Base-by-base conservation (phyloP, 2,329 filamentous ascomycete genomes). In the Pseudogymnoascus sp. region DNA sequence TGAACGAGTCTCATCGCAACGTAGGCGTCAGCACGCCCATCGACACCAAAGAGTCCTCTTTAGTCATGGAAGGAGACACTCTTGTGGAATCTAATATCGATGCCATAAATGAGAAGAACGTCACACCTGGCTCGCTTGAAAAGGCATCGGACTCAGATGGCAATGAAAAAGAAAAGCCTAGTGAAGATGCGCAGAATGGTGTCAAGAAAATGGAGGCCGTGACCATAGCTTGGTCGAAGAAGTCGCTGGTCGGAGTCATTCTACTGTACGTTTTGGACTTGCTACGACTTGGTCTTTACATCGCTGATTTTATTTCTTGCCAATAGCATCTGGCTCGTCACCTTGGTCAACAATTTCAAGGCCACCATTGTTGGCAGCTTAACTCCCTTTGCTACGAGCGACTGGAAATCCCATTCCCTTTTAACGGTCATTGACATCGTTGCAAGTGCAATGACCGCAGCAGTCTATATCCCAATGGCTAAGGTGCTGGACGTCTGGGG, bases 401-500 rank as follows among this genome's bases (percentile, higher is more conserved):
- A 47, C 7, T 70, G 69, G 59, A 50, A 64, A 30, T 38, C 63
- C 1, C 66, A 68, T 43, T 66, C 68, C 12, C 60, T 67, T 11
- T 57, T 69, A 20, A 66, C 80, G 1, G 77, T 81, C 2, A 80
- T 82, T 14, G 73, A 74, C 57, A 81, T 87, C 63, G 76, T 87
- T 25, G 73, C 82, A 28, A 78, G 74, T 63, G 72, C 81, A 41
- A 80, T 86, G 60, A 74, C 76, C 68, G 86, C 83, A 35, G 78
- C 86, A 11, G 77, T 81, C 60, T 86, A 86, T 68, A 79, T 88
- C 12, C 82, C 85, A 1, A 78, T 86, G 64, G 84, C 86, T 60
- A 89, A 89, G 72, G 76, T 88, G 28, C 77, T 88, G 60, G 84
- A 89, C 73, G 76, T 87, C 36, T 89, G 83, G 77, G 86, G 85